These are phyloP conservation scores for Pythium phragmitis DNA, from an alignment of 352 stramenopile genomes.

Conservation along the genomic window DNA sequence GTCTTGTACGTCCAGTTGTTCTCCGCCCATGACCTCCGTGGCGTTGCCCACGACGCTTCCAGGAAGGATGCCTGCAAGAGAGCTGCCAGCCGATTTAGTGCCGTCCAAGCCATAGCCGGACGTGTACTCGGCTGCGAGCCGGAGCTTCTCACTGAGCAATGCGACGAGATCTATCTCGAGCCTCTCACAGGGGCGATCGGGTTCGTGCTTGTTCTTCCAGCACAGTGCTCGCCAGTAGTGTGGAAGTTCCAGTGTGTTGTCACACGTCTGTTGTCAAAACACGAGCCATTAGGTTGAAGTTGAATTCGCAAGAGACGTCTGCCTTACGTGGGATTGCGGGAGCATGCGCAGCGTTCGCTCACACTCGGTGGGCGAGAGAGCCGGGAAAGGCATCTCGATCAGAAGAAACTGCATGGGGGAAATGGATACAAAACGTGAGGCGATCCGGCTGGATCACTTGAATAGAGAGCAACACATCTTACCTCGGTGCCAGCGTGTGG, in stretches of 20 bases:
- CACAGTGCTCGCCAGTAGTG: conserved; percentile 75
- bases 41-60: not conserved
- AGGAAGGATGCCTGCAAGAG: conserved; percentile 24
- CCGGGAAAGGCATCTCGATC: conserved; percentile 74
- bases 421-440: not conserved
- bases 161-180: conserved; percentile 44
- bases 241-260: conserved; percentile 72
- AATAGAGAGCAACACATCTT: conserved; percentile 3
- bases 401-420: conserved; percentile 49
- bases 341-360: conserved; percentile 60
- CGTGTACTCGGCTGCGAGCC: conserved; percentile 55
- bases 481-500: conserved; percentile 67
- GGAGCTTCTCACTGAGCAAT: conserved; percentile 57
- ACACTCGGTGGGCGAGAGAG: conserved; percentile 38
- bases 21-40: not conserved
- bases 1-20: conserved; percentile 26
- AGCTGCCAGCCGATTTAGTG: conserved; percentile 23
- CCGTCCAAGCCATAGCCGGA: conserved; percentile 65
- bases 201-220: conserved; percentile 42
- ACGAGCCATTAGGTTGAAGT: not conserved
- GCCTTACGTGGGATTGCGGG: conserved; percentile 63
- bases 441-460: not conserved
- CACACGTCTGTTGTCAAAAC: conserved; percentile 46
- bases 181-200: conserved; percentile 21
- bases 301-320: not conserved